A percentile compares a stretch with the other conserved stretches of the same genome.
These are phyloP conservation scores for Chrysochromulina tobinii DNA, from an alignment of 78 protist genomes.

Conservation along the genomic window DNA sequence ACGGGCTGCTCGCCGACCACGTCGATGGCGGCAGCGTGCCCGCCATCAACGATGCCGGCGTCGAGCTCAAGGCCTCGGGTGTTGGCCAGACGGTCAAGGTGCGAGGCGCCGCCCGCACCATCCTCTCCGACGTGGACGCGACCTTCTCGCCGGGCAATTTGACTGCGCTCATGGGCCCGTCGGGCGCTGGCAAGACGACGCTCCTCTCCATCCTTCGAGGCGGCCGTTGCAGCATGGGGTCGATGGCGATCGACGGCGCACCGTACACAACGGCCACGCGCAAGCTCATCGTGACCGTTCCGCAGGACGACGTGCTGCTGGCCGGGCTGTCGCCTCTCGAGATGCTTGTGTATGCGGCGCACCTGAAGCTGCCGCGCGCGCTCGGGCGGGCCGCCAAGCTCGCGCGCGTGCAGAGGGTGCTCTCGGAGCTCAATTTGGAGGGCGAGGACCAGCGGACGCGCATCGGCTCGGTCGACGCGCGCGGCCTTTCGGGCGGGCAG, in stretches of 20 bases:
- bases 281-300: not conserved
- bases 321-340: not conserved
- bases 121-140: too few species aligned
- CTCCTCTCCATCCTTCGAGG: not conserved
- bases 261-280: not conserved
- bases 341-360: not conserved
- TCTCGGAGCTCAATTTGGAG: too few species aligned
- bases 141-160: not conserved
- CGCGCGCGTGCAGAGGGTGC: too few species aligned
- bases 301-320: not conserved
- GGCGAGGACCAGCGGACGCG: not conserved
- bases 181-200: slow-evolving; percentile 68
- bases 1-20: too few species aligned
- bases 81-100: too few species aligned
- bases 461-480: not conserved
- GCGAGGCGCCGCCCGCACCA: too few species aligned
- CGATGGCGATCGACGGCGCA: not conserved
- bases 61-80: too few species aligned
- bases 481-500: not conserved
- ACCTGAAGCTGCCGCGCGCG: too few species aligned
- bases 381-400: too few species aligned
- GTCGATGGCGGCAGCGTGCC: too few species aligned
- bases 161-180: slow-evolving; percentile 40
- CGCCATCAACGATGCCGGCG: too few species aligned
- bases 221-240: not conserved